These are phyloP conservation scores for Endotrypanum monterogeii DNA, from an alignment of 208 protist genomes.

Conservation along the genomic window DNA sequence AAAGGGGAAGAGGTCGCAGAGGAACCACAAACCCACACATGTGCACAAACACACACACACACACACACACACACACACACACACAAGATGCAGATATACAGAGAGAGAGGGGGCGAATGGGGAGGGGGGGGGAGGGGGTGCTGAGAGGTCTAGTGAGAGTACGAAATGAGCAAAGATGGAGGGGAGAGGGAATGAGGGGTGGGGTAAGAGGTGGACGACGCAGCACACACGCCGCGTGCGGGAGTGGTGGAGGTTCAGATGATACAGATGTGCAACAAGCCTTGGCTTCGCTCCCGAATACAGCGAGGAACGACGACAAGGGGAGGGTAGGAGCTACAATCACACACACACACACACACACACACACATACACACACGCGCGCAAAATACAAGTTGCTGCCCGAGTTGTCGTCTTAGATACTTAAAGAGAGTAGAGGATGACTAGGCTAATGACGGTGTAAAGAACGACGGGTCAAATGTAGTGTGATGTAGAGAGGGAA, in stretches of 20 bases:
- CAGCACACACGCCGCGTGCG: background rate
- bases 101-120: background rate
- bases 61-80: background rate
- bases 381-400: no score
- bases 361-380: no score
- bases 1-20: no score
- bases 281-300: no score
- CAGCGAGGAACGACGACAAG: no score
- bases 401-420: slow-evolving; percentile 11
- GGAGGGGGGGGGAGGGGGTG: background rate
- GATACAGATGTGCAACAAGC: no score
- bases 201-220: background rate
- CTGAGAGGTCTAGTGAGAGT: background rate
- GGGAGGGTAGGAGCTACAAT: no score
- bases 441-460: no score
- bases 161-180: background rate
- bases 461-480: background rate
- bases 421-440: background rate
- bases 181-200: background rate
- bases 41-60: background rate
- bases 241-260: no score
- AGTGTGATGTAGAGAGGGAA: background rate
- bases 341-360: slow-evolving; percentile 5
- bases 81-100: background rate
- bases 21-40: no score